phyloP scores from a whole-genome alignment of 1,139 yeast genomes.

The Lodderomyces theae region DNA sequence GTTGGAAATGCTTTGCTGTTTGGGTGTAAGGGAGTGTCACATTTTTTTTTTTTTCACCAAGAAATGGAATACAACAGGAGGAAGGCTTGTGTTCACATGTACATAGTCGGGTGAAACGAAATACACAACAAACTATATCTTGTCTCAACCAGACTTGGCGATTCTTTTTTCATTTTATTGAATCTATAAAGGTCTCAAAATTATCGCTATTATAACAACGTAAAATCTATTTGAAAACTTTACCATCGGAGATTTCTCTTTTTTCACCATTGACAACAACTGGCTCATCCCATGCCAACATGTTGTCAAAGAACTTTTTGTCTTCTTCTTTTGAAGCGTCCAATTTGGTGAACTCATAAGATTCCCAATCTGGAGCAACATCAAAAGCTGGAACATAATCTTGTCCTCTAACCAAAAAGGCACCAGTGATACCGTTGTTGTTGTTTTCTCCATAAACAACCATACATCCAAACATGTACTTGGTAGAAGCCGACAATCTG shows the following conservation, averaged over 20 bases:
- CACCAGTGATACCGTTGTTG: constrained; percentile 97
- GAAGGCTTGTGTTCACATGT: too few relatives aligned
- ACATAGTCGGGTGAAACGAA: too few relatives aligned
- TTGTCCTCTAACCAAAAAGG: constrained; percentile 93
- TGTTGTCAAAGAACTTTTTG: constrained; percentile 43
- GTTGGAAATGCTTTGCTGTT: background rate
- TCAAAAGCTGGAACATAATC: constrained; percentile 88
- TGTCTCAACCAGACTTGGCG: too few relatives aligned
- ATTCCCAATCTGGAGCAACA: constrained; percentile 99
- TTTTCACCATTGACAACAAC: constrained; percentile 43
- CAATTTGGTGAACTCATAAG: constrained; percentile 44
- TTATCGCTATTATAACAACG: too few relatives aligned
- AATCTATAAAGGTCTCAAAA: too few relatives aligned
- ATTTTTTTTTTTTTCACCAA: too few relatives aligned
- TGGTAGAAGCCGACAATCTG: constrained; percentile 89
- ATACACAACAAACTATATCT: too few relatives aligned
- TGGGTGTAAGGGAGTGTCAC: too few relatives aligned
- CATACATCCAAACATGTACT: constrained; percentile 89
- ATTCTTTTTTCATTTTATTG: too few relatives aligned
- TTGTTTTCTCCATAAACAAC: constrained; percentile 98
- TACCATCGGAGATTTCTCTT: constrained; percentile 51
- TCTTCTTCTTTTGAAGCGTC: constrained; percentile 37
- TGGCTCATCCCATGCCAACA: constrained; percentile 55
- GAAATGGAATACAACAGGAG: too few relatives aligned
- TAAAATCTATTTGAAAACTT: constrained; percentile 43